Evolutionary conservation across 192 early-diverging fungal genomes (phyloP).

Genomic region (Mortierella hygrophila): DNA sequence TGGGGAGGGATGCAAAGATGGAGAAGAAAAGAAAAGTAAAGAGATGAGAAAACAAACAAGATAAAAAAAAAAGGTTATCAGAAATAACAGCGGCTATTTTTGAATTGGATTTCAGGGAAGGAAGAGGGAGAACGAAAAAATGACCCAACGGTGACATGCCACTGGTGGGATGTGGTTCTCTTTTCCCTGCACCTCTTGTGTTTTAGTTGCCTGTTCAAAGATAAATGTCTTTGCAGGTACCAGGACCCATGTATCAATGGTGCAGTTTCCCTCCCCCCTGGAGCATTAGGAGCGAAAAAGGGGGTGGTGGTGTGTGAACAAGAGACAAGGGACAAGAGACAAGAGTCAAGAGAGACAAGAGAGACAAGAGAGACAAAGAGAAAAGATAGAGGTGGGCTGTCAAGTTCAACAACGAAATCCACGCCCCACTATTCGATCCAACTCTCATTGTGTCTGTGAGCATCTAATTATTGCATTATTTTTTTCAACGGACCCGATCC

Average conservation of each 20-base stretch:
- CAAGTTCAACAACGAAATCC: neutral
- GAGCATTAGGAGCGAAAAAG: neutral
- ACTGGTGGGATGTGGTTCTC: neutral
- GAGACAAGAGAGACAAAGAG: neutral
- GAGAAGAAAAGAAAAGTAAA: slow-evolving; percentile 17
- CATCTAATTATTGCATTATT: neutral
- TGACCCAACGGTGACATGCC: neutral
- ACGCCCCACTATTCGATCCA: neutral
- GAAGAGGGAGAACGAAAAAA: neutral
- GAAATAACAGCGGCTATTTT: neutral
- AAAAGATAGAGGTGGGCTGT: neutral
- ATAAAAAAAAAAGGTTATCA: neutral
- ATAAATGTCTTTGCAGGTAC: neutral
- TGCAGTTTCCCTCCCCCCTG: neutral
- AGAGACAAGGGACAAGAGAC: no score
- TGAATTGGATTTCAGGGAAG: neutral
- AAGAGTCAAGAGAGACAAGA: no score
- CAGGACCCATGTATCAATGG: neutral
- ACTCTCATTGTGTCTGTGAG: slow-evolving; percentile 2
- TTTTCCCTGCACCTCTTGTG: no score
- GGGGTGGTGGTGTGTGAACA: no score
- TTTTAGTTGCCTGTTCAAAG: neutral
- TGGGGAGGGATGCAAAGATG: neutral
- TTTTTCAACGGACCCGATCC: slow-evolving; percentile 1
- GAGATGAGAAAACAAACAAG: neutral